Conservation (phyloP, 83 land plant genomes). For the Picea engelmannii region DNA sequence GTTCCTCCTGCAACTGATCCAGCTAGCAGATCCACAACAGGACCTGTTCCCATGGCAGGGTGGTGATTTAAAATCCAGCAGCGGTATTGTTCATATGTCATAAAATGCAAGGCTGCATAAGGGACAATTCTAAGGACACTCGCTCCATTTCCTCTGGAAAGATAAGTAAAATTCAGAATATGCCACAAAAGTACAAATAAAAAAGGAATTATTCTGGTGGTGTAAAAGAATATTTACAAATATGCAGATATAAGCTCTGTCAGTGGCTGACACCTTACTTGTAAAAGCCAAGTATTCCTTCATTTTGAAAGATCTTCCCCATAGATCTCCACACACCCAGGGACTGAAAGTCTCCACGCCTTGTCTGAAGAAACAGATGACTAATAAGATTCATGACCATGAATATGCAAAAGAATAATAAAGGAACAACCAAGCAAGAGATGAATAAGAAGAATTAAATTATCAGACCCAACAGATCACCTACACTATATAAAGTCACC, state of each 20-base stretch:
- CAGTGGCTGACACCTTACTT: constrained; percentile 49
- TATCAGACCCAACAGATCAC: not conserved
- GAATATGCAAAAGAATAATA: not conserved
- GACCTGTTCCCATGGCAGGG: constrained; percentile 71
- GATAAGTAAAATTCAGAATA: constrained; percentile 4
- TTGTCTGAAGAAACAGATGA: constrained; percentile 52
- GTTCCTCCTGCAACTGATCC: constrained; percentile 98
- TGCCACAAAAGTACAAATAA: not conserved
- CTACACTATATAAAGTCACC: not conserved
- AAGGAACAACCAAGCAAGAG: not conserved
- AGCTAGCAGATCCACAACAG: constrained; percentile 86
- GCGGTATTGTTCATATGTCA: constrained; percentile 95
- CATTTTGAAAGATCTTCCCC: constrained; percentile 62
- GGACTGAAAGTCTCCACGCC: constrained; percentile 71
- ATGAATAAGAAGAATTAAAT: constrained; percentile 6
- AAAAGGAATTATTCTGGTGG: not conserved
- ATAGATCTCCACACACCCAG: constrained; percentile 76
- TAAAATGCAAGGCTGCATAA: constrained; percentile 95
- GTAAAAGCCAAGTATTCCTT: constrained; percentile 85
- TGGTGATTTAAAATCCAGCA: constrained; percentile 68
- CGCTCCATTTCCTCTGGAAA: constrained; percentile 95
- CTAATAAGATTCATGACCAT: not conserved
- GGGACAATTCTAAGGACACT: constrained; percentile 95
- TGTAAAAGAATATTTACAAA: not conserved
- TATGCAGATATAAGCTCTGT: not conserved